phyloP scores from a whole-genome alignment of 2,329 filamentous ascomycete species.

The Paecilomyces dactylethromorphus region DNA sequence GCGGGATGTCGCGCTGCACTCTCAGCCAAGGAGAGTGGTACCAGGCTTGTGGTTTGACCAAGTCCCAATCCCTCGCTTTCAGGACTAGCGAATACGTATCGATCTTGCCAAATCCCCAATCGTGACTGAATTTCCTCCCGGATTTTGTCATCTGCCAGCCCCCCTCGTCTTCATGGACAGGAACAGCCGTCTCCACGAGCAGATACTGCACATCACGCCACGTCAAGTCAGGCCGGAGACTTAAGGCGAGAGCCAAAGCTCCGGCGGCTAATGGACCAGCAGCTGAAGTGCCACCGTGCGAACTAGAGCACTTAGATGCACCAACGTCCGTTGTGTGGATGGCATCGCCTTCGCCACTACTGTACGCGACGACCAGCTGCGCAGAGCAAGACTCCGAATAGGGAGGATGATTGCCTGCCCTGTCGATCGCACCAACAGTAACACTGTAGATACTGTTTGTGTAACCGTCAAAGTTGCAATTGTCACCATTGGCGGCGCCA shows the following conservation, averaged over 20 bases:
- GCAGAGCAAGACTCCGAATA: slow-evolving; percentile 97
- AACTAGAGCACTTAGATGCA: slow-evolving; percentile 65
- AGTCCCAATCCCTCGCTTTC: slow-evolving; percentile 73
- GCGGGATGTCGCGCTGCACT: slow-evolving; percentile 76
- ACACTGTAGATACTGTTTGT: slow-evolving; percentile 99
- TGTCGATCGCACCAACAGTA: slow-evolving; percentile 87
- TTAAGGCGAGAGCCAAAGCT: slow-evolving; percentile 80
- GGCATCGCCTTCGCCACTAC: slow-evolving; percentile 77
- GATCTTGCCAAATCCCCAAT: slow-evolving; percentile 91
- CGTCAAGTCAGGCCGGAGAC: slow-evolving; percentile 75
- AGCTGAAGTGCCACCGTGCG: slow-evolving; percentile 92
- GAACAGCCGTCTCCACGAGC: slow-evolving; percentile 74
- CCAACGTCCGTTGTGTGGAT: slow-evolving; percentile 98
- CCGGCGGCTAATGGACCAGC: slow-evolving; percentile 89
- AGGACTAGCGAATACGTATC: slow-evolving; percentile 83
- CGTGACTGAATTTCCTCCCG: slow-evolving; percentile 85
- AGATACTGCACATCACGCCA: slow-evolving; percentile 97
- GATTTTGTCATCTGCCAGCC: slow-evolving; percentile 78
- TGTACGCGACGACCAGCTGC: slow-evolving; percentile 92
- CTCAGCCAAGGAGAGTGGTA: slow-evolving; percentile 89
- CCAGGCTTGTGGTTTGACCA: slow-evolving; percentile 94
- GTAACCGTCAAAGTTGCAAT: slow-evolving; percentile 99
- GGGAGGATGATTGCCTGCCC: slow-evolving; percentile 80
- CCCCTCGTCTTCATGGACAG: slow-evolving; percentile 64
- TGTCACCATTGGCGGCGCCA: slow-evolving; percentile 77